phyloP scores from a whole-genome alignment of 306 rosid species.

The Herpetospermum pedunculosum region DNA sequence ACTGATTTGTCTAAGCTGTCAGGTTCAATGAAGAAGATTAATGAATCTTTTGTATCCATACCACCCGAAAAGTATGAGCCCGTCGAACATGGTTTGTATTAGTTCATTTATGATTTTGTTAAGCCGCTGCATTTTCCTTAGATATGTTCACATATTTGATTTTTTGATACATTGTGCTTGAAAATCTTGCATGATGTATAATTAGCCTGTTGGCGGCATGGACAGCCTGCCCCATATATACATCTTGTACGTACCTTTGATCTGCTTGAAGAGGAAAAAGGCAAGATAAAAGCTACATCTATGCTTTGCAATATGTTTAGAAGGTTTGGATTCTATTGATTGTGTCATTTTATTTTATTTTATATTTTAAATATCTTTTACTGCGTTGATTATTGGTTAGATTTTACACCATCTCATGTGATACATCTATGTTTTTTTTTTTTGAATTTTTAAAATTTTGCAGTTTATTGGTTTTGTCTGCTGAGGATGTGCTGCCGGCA shows the following conservation, averaged over 20 bases:
- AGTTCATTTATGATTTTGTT: background rate
- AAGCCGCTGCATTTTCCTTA: background rate
- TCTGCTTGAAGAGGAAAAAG: constrained; percentile 69
- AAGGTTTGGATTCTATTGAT: constrained; percentile 42
- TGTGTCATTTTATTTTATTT: constrained; percentile 5
- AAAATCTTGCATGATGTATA: constrained; percentile 17
- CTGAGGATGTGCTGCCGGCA: constrained; percentile 75
- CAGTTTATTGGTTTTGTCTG: constrained; percentile 81
- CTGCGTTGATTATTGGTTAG: background rate
- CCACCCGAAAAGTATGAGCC: constrained; percentile 69
- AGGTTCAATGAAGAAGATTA: constrained; percentile 27
- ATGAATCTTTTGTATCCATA: constrained; percentile 40
- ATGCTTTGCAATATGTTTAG: constrained; percentile 91
- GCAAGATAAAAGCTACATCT: constrained; percentile 80
- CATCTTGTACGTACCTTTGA: constrained; percentile 82
- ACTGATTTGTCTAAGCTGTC: constrained; percentile 28
- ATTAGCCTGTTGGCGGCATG: constrained; percentile 69
- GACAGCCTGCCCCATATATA: constrained; percentile 78
- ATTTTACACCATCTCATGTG: background rate
- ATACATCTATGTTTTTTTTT: constrained; percentile 11
- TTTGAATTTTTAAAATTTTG: constrained; percentile 7
- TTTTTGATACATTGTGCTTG: constrained; percentile 8
- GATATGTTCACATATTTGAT: background rate
- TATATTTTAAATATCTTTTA: background rate
- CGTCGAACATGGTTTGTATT: constrained; percentile 25